Evolutionary conservation across 306 rosid genomes (phyloP), one percentile per base, ranked within the genome.

Genomic region (Quercus cerris): DNA sequence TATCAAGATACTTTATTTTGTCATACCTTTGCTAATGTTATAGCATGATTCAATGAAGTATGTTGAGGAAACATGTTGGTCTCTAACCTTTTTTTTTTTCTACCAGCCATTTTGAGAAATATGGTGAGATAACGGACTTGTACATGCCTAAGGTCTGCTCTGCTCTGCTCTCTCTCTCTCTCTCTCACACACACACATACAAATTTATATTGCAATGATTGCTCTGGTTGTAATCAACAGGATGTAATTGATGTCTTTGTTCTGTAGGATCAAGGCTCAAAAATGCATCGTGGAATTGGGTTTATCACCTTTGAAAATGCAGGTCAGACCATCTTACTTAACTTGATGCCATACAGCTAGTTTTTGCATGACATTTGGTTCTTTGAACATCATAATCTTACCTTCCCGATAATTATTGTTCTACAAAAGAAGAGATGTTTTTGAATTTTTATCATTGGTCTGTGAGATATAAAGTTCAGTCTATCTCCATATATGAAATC

Each of bases 111-210:
- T 96, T 96, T 89, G 99, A 92, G 94, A 92, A 86, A 75, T 96
- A 93, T 84, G 99, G 99, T n/a, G 97, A 96, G 8, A 96, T 96
- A 81, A 91, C 97, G 25, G 98, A 96, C 88, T 80, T 96, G 30
- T 96, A 91, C 89, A 93, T 96, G 99, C 99, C 99, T 5, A 96
- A 96, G 99, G 99, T 96, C 78, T 78, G 76, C 56, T 70, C 59
- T 75, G 22, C 71, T 75, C 67, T 73, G 23, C 49, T 31, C 49
- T 30, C 51, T 66, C 51, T 66, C 71, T 33, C 71, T 17, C 49
- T 3, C 71, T 15, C 71, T 70, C 35, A 28, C 5, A 3, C 30
- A 15, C 22, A 3, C 17, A 57, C n/a, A 23, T 23, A 23, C 25
- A 14, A 15, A 30, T 14, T 51, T 78, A 1, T 75, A 15, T 4